A percentile compares a stretch with the other conserved stretches of the same genome.
Conservation (phyloP, 2,329 filamentous ascomycete species). For the Fusarium sp. region DNA sequence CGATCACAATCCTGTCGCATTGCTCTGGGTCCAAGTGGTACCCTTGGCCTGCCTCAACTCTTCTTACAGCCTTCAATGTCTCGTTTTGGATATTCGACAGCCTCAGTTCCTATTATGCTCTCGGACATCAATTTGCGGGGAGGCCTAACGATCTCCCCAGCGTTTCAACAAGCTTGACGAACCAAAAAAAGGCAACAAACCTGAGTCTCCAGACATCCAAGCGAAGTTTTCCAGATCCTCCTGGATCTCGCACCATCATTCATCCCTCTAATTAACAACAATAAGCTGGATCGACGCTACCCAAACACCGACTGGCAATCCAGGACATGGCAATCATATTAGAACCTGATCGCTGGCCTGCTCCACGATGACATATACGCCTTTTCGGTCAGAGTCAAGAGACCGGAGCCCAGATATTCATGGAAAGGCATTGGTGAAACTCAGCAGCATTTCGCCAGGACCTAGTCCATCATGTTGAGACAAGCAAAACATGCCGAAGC, state of each 20-base stretch:
- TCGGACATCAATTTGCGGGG: slow-evolving; percentile 31
- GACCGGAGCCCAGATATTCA: too few relatives aligned
- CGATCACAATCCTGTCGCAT: slow-evolving; percentile 22
- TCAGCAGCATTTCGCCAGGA: background rate
- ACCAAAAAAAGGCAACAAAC: background rate
- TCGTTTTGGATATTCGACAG: slow-evolving; percentile 9
- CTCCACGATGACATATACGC: background rate
- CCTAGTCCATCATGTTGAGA: background rate
- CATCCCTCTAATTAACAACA: background rate
- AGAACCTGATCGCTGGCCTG: background rate
- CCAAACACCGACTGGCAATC: background rate
- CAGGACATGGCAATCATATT: background rate
- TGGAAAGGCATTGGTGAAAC: background rate
- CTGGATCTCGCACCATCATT: background rate
- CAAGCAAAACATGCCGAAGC: background rate
- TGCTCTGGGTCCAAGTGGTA: background rate
- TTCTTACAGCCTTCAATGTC: background rate
- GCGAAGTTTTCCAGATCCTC: background rate
- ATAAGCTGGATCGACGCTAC: background rate
- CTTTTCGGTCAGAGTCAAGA: background rate
- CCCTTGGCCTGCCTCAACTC: slow-evolving; percentile 8
- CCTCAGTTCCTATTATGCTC: slow-evolving; percentile 3
- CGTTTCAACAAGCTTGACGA: background rate
- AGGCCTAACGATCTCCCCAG: background rate
- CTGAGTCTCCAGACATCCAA: background rate